These are phyloP conservation scores for Endogone sp. DNA, from an alignment of 192 early-diverging fungal genomes.

Conservation along the genomic window DNA sequence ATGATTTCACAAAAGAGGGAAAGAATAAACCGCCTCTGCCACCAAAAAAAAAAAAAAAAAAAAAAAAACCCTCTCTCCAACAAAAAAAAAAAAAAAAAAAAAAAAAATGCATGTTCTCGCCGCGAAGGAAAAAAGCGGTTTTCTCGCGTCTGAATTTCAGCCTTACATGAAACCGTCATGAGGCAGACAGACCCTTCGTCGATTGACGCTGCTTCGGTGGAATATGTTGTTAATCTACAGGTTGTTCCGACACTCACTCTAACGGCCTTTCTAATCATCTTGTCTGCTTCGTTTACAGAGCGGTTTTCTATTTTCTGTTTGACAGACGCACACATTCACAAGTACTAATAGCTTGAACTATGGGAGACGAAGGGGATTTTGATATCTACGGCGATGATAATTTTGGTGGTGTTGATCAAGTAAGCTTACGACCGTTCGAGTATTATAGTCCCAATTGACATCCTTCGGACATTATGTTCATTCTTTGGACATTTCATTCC, in stretches of 20 bases:
- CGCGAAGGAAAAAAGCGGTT: neutral
- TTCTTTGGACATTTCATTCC: too few species aligned
- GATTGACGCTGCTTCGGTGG: neutral
- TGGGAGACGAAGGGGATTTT: slow-evolving; percentile 19
- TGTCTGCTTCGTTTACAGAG: neutral
- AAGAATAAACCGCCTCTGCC: neutral
- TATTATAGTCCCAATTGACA: neutral
- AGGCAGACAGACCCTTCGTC: neutral
- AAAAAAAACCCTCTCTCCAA: too few species aligned
- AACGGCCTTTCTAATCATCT: neutral
- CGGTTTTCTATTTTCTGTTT: neutral
- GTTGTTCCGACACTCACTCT: neutral
- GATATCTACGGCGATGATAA: slow-evolving; percentile 30
- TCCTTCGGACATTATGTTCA: too few species aligned
- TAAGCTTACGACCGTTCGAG: neutral
- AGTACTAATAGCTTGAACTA: neutral
- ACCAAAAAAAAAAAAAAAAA: too few species aligned
- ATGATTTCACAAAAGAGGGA: neutral
- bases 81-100: too few species aligned
- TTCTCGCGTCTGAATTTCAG: neutral
- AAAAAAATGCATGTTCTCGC: neutral
- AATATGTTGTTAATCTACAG: neutral
- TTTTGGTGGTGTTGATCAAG: slow-evolving; percentile 15
- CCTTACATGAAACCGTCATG: neutral
- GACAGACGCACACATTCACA: neutral